Percentiles rank a stretch among this genome's conserved stretches.
These are phyloP conservation scores for Botrytis byssoidea DNA, from an alignment of 2,329 filamentous ascomycete genomes.

Conservation along the genomic window DNA sequence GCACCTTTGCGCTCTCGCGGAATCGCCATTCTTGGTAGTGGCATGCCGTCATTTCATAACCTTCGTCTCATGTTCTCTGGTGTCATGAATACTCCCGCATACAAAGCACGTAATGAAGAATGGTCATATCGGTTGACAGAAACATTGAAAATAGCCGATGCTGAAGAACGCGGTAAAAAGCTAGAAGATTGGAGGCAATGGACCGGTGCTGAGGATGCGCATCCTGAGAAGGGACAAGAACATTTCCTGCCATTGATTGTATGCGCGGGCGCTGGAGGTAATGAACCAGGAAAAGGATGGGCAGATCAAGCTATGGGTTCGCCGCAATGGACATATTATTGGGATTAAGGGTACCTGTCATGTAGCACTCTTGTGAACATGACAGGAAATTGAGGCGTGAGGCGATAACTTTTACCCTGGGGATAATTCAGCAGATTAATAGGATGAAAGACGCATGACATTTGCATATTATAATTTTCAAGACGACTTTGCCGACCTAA, in stretches of 20 bases:
- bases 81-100: conserved; percentile 55
- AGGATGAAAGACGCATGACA: neutral
- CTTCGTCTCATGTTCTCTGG: conserved; percentile 50
- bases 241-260: conserved; percentile 61
- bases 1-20: conserved; percentile 64
- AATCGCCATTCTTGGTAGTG: conserved; percentile 67
- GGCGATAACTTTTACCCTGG: no score
- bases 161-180: conserved; percentile 42
- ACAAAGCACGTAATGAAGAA: conserved; percentile 55
- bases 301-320: conserved; percentile 26
- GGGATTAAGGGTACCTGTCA: conserved; percentile 20
- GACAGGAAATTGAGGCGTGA: neutral
- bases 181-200: conserved; percentile 49
- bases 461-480: neutral
- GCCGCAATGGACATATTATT: conserved; percentile 31
- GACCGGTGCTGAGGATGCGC: conserved; percentile 56
- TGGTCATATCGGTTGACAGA: conserved; percentile 46
- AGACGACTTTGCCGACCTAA: neutral
- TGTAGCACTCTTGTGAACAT: neutral
- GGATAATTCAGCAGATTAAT: neutral
- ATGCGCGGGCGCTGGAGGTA: conserved; percentile 53
- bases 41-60: conserved; percentile 71
- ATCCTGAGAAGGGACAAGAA: conserved; percentile 56
- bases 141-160: conserved; percentile 38
- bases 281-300: conserved; percentile 43